Evolutionary conservation across 805 yeast genomes (phyloP).

Genomic region (Candida jianshihensis): DNA sequence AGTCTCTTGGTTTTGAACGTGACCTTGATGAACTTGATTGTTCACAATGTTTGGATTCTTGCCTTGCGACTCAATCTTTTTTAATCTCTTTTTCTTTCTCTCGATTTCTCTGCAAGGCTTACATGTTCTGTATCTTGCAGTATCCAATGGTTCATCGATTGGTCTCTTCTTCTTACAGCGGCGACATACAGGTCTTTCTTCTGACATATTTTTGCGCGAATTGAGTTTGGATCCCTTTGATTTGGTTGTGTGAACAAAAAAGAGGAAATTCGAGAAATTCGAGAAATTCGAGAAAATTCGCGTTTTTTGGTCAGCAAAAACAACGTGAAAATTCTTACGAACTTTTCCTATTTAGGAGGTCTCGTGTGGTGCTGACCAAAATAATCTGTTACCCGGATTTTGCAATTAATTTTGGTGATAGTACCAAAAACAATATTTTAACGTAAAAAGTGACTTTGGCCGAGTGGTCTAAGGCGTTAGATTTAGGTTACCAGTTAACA

Average conservation of each 20-base stretch:
- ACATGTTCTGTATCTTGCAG: constrained; percentile 25
- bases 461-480: constrained; percentile 3
- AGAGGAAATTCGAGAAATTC: background rate
- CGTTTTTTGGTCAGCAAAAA: background rate
- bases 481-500: background rate
- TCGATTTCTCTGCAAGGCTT: constrained; percentile 24
- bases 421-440: background rate
- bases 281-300: background rate
- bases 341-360: background rate
- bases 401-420: too few relatives aligned
- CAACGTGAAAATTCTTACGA: background rate
- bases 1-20: constrained; percentile 3
- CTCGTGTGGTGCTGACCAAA: background rate
- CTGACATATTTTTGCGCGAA: constrained; percentile 1
- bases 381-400: background rate
- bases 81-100: constrained; percentile 18
- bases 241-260: background rate
- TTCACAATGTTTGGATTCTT: background rate
- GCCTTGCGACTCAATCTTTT: constrained; percentile 15
- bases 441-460: background rate
- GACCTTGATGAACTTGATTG: constrained; percentile 3
- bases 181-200: constrained; percentile 16
- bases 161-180: constrained; percentile 26
- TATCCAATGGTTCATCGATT: constrained; percentile 22
- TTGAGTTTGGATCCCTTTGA: background rate